These are phyloP conservation scores for Eimeria necatrix DNA, from an alignment of 169 alveolate species.

Conservation along the genomic window DNA sequence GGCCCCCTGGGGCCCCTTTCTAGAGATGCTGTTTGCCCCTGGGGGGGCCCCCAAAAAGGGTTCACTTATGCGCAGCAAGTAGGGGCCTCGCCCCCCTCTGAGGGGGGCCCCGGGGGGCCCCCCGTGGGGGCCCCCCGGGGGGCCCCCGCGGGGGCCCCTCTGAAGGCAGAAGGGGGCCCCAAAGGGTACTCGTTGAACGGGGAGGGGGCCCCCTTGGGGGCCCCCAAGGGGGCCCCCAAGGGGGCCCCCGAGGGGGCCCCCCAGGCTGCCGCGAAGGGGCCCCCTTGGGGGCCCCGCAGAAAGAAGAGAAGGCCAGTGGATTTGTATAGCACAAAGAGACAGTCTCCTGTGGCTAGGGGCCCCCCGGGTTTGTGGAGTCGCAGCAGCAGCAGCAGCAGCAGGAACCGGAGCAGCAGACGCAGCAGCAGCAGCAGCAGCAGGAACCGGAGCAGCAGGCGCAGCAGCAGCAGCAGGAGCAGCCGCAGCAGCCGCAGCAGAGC, in stretches of 20 bases:
- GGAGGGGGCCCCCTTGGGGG: too few relatives aligned
- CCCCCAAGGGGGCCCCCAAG: too few relatives aligned
- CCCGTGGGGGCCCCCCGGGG: background rate
- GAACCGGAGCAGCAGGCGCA: background rate
- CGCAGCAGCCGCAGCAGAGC: too few relatives aligned
- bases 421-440: too few relatives aligned
- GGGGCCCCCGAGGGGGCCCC: too few relatives aligned
- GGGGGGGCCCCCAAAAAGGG: background rate
- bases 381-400: too few relatives aligned
- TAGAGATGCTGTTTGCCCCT: background rate
- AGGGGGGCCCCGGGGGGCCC: background rate
- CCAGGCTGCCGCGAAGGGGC: too few relatives aligned
- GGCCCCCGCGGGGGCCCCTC: background rate
- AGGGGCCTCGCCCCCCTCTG: slow-evolving; percentile 12
- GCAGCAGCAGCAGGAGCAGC: slow-evolving; percentile 2
- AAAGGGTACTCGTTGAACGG: background rate
- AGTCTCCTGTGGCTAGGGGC: slow-evolving; percentile 27
- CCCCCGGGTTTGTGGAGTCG: background rate
- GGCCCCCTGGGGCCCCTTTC: background rate
- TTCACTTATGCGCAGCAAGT: background rate
- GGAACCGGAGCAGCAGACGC: too few relatives aligned
- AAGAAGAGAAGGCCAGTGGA: background rate
- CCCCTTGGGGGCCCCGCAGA: too few relatives aligned
- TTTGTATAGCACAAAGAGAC: background rate
- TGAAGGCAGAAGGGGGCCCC: background rate